These are phyloP conservation scores for Phoma sp. DNA, from an alignment of 2,329 filamentous ascomycete genomes.

Conservation along the genomic window DNA sequence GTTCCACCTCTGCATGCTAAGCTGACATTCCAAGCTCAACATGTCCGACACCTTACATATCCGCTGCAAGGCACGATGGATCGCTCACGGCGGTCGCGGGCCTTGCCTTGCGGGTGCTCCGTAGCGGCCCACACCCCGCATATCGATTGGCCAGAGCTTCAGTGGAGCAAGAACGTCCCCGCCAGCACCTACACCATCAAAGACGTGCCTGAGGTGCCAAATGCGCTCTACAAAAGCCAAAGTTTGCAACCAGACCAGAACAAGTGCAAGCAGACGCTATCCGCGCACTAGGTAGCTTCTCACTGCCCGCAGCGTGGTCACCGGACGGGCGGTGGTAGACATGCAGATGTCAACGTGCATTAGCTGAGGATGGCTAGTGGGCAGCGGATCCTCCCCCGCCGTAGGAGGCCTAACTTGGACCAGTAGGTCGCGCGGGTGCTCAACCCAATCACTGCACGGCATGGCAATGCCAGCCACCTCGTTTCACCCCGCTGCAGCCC, in stretches of 20 bases:
- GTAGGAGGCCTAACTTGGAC: neutral
- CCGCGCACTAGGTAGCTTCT: neutral
- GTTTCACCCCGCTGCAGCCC: conserved; percentile 17
- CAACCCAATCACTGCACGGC: neutral
- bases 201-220: neutral
- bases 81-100: neutral
- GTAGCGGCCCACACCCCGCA: conserved; percentile 6
- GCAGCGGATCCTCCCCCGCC: conserved; percentile 8
- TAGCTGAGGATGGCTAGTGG: neutral
- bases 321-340: neutral
- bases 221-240: neutral
- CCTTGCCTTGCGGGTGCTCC: conserved; percentile 5
- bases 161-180: neutral
- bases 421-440: too few species aligned
- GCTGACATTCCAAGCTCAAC: too few species aligned
- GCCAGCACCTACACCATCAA: neutral
- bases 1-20: too few species aligned
- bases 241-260: neutral
- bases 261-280: neutral
- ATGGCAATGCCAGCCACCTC: conserved; percentile 9
- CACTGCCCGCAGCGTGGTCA: neutral
- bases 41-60: conserved; percentile 1
- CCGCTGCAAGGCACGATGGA: conserved; percentile 3
- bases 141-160: conserved; percentile 8
- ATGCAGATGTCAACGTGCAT: conserved; percentile 5